These are phyloP conservation scores for Fraxinus greggii DNA, from an alignment of 305 asterid genomes.

Conservation along the genomic window DNA sequence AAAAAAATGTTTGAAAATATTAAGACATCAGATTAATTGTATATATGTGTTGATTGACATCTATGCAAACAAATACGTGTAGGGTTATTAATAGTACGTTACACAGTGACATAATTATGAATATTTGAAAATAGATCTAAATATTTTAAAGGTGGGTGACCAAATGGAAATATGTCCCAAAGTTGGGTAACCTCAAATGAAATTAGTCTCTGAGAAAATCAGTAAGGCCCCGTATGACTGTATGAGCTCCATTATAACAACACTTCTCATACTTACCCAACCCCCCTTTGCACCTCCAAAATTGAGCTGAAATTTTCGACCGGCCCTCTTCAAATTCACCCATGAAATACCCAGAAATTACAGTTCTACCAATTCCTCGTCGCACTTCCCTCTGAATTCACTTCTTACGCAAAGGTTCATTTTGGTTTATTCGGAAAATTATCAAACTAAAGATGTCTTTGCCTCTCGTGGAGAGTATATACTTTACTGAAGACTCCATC, in stretches of 20 bases:
- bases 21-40: too few species aligned
- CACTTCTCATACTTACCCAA: conserved; percentile 23
- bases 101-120: neutral
- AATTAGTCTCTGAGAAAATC: neutral
- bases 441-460: conserved; percentile 51
- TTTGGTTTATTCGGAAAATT: conserved; percentile 14
- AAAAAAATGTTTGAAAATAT: neutral
- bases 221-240: too few species aligned
- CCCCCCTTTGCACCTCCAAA: conserved; percentile 30
- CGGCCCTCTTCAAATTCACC: conserved; percentile 10
- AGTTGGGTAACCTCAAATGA: neutral
- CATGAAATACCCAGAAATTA: conserved; percentile 30
- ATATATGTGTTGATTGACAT: neutral
- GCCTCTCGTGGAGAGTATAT: conserved; percentile 55
- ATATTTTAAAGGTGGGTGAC: neutral
- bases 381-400: conserved; percentile 3
- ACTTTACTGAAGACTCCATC: conserved; percentile 63
- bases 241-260: neutral
- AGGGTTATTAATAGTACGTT: neutral
- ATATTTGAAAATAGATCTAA: neutral
- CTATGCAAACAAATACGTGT: neutral
- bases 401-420: neutral
- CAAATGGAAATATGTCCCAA: neutral
- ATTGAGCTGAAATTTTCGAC: conserved; percentile 37
- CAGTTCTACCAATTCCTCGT: conserved; percentile 11